Conservation (phyloP, 2,329 filamentous ascomycete species). For the Trichoderma sp. region DNA sequence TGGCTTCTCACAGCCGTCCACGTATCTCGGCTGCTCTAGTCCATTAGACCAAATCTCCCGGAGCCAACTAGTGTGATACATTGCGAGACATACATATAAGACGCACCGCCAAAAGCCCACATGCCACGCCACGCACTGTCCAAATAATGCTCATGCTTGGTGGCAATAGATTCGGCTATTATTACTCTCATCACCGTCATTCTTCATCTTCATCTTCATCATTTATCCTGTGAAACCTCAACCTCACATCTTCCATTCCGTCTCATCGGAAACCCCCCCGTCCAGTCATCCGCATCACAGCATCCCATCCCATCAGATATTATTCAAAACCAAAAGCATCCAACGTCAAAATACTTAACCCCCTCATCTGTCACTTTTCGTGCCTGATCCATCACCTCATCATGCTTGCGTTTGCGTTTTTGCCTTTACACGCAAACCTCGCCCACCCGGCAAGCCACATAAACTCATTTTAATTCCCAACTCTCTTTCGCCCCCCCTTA, state of each 20-base stretch:
- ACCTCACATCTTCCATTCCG: too few relatives aligned
- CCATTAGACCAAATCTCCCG: not conserved
- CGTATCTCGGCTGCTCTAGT: not conserved
- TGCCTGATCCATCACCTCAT: not conserved
- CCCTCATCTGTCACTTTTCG: not conserved
- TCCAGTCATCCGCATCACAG: not conserved
- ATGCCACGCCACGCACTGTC: not conserved
- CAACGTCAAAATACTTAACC: not conserved
- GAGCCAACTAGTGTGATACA: constrained; percentile 5
- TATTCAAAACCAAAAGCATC: not conserved
- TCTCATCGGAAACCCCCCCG: not conserved
- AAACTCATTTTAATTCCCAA: not conserved
- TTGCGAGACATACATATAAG: constrained; percentile 8
- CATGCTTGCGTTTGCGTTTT: not conserved
- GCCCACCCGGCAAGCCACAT: not conserved
- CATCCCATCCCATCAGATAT: not conserved
- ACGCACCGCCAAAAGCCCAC: not conserved
- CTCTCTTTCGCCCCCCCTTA: not conserved
- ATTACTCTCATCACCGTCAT: too few relatives aligned
- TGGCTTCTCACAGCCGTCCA: constrained; percentile 5
- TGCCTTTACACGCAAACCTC: not conserved
- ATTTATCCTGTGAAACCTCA: not conserved
- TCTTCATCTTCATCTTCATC: not conserved
- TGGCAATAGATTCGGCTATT: not conserved
- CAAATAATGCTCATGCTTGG: not conserved